phyloP scores from a whole-genome alignment of 768 basidiomycete species.

The Astraeus odoratus region DNA sequence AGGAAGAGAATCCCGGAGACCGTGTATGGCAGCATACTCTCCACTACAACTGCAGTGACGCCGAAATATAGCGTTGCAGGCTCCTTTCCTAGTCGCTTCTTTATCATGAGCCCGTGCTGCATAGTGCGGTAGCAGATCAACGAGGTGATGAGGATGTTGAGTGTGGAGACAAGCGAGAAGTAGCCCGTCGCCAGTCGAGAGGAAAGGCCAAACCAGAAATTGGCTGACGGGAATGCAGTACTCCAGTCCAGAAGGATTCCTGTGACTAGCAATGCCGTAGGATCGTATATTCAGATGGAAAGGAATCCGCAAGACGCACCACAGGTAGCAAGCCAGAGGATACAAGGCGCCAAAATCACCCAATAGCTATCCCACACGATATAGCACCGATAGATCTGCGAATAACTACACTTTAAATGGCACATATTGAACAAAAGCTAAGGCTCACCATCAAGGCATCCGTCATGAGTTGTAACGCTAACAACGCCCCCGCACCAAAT shows the following conservation, averaged over 20 bases:
- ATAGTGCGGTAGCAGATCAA: constrained; percentile 15
- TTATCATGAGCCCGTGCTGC: constrained; percentile 8
- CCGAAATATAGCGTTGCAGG: constrained; percentile 16
- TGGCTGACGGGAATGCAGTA: constrained; percentile 12
- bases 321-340: constrained; percentile 19
- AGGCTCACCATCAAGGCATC: constrained; percentile 34
- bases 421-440: not conserved
- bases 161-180: constrained; percentile 12
- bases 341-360: constrained; percentile 12
- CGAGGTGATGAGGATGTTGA: constrained; percentile 16
- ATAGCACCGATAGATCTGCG: constrained; percentile 34
- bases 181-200: constrained; percentile 15
- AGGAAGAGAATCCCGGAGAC: constrained; percentile 19
- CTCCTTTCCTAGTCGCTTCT: constrained; percentile 12
- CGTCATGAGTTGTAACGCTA: constrained; percentile 28
- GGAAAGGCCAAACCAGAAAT: constrained; percentile 14
- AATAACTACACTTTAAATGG: constrained; percentile 1
- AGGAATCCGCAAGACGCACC: constrained; percentile 11
- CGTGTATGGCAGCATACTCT: constrained; percentile 22
- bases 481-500: constrained; percentile 22
- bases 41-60: constrained; percentile 12
- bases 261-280: constrained; percentile 9
- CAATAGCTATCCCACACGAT: constrained; percentile 23
- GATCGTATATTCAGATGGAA: not conserved
- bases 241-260: constrained; percentile 10